phyloP scores from a whole-genome alignment of 1,284 basidiomycete species.

The Moniliophthora roreri region DNA sequence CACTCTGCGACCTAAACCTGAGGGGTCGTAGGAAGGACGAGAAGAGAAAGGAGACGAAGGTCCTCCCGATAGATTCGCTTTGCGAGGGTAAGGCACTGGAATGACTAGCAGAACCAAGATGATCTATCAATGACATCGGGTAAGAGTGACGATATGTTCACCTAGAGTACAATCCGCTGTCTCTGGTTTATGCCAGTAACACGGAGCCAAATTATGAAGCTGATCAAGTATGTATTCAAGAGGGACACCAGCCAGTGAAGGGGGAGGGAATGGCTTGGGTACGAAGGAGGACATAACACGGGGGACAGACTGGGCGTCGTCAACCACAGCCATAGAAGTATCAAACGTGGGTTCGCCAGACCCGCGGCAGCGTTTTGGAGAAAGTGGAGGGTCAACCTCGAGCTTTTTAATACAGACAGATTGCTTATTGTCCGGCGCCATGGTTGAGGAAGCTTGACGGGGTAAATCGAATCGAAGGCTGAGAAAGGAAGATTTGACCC shows the following conservation, averaged over 20 bases:
- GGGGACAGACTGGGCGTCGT: slow-evolving; percentile 21
- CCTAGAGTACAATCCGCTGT: slow-evolving; percentile 75
- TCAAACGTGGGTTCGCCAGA: slow-evolving; percentile 35
- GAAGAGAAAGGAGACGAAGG: slow-evolving; percentile 29
- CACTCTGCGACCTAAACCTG: slow-evolving; percentile 43
- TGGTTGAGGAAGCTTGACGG: slow-evolving; percentile 17
- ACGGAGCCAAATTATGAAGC: slow-evolving; percentile 61
- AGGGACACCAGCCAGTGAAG: slow-evolving; percentile 60
- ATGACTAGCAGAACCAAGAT: slow-evolving; percentile 37
- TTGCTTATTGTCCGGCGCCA: slow-evolving; percentile 36
- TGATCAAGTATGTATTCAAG: slow-evolving; percentile 69
- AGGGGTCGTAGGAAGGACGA: slow-evolving; percentile 27
- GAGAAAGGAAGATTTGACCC: slow-evolving; percentile 37
- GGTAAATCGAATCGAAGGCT: slow-evolving; percentile 20
- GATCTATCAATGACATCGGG: slow-evolving; percentile 6
- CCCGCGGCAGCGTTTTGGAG: slow-evolving; percentile 38
- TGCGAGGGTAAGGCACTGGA: slow-evolving; percentile 42
- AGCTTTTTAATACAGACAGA: slow-evolving; percentile 30
- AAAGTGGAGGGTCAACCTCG: slow-evolving; percentile 23
- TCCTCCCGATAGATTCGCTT: slow-evolving; percentile 19
- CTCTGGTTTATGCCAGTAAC: slow-evolving; percentile 70
- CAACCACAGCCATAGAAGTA: slow-evolving; percentile 25
- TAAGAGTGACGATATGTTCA: slow-evolving; percentile 33
- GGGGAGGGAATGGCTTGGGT: slow-evolving; percentile 60
- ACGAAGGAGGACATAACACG: slow-evolving; percentile 40